phyloP scores from a whole-genome alignment of 345 rosid genomes.

The Camelina neglecta region DNA sequence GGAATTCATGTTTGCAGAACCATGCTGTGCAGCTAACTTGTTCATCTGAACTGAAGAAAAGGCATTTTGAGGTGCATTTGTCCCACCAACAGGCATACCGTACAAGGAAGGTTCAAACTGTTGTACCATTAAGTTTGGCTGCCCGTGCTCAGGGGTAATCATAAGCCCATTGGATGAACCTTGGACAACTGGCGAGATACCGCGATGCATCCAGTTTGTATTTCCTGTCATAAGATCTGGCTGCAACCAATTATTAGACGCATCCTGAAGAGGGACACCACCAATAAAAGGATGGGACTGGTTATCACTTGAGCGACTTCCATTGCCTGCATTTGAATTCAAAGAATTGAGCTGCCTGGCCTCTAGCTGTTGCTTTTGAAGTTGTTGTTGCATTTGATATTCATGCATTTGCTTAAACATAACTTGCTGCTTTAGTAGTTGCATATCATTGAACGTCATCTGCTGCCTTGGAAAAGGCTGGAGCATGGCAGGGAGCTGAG shows the following conservation, averaged over 20 bases:
- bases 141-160: slow-evolving; percentile 68
- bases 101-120: slow-evolving; percentile 73
- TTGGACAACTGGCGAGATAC: slow-evolving; percentile 55
- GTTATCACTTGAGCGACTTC: slow-evolving; percentile 48
- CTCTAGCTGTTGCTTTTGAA: slow-evolving; percentile 62
- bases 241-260: slow-evolving; percentile 64
- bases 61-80: slow-evolving; percentile 53
- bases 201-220: slow-evolving; percentile 60
- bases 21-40: slow-evolving; percentile 51
- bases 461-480: slow-evolving; percentile 79
- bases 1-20: slow-evolving; percentile 53
- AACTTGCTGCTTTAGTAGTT: slow-evolving; percentile 73
- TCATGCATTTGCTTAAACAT: slow-evolving; percentile 82
- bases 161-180: slow-evolving; percentile 63
- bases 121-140: slow-evolving; percentile 57
- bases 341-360: slow-evolving; percentile 54
- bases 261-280: slow-evolving; percentile 68
- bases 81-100: slow-evolving; percentile 60
- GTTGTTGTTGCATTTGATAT: slow-evolving; percentile 71
- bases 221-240: slow-evolving; percentile 59
- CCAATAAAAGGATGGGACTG: slow-evolving; percentile 53
- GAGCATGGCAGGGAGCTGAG: slow-evolving; percentile 64
- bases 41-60: slow-evolving; percentile 59
- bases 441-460: slow-evolving; percentile 71
- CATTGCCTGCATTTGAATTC: slow-evolving; percentile 54